Evolutionary conservation across 495 filamentous ascomycete genomes (phyloP), one percentile per base, ranked within the genome.

Genomic region (Durotheca rogersii): DNA sequence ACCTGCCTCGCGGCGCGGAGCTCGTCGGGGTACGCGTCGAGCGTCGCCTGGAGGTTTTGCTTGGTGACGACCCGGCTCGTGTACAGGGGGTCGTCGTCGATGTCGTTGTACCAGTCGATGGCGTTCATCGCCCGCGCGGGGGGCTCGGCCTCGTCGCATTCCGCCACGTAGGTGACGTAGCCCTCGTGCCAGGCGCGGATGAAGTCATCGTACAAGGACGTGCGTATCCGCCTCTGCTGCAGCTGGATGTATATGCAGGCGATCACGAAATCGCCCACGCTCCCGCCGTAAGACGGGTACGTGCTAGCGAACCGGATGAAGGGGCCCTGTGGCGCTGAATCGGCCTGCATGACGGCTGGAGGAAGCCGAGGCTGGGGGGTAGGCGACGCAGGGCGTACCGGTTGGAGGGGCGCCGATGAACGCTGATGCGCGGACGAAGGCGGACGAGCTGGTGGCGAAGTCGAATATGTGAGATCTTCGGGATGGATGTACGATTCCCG

Each of bases 151-250:
- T 37, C 15, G 5, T 62, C 62, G 1, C 55, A 51, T 1, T 52
- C 37, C 10, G n/a, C 19, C 18, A 74, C 66, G 29, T 79, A 78
- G 0, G 59, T 43, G 0, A 71, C 20, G 42, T 73, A 80, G 1
- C 71, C 69, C 1, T 60, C 48, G n/a, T 66, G 62, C 51, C 73
- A 74, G 3, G 72, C 69, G 10, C 75, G 67, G 42, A 89, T 72
- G 56, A 86, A 86, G 47, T 90, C 86, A 60, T 90, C 86, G 65
- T 81, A 89, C 0, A 86, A 50, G 7, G 60, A 63, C 4, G 62
- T 63, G 12, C 62, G 53, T 34, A 66, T 60, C 23, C 44, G 58
- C 21, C 46, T 40, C 5, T 51, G 32, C 16, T 58, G 69, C 16
- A 67, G 61, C 17, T 76, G 67, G 7, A 90, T 67, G 42, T 76